Conservation (phyloP, 495 filamentous ascomycete species). For the Penicillium riverlandense region DNA sequence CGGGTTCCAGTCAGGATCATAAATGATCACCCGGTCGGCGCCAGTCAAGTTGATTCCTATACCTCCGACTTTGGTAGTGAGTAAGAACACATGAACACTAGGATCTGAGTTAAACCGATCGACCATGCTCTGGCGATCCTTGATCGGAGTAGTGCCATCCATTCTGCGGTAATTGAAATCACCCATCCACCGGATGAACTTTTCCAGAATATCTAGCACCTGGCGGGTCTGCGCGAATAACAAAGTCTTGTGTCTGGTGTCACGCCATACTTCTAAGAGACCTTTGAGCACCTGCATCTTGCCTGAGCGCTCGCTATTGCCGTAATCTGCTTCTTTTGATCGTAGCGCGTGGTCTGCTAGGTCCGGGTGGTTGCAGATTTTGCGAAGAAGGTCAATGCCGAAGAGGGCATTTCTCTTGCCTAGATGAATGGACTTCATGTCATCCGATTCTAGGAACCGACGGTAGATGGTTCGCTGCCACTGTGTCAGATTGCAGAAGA, state of each 20-base stretch:
- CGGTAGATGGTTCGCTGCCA: constrained; percentile 71
- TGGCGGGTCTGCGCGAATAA: constrained; percentile 86
- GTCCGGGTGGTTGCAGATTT: constrained; percentile 97
- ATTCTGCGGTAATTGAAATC: constrained; percentile 78
- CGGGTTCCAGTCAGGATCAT: constrained; percentile 96
- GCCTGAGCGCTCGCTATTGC: constrained; percentile 65
- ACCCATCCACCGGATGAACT: constrained; percentile 57
- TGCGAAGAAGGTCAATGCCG: constrained; percentile 85
- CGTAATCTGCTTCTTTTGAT: constrained; percentile 60
- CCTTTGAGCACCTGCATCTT: constrained; percentile 92
- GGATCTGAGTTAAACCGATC: constrained; percentile 84
- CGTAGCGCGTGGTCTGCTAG: constrained; percentile 59
- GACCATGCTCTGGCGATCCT: constrained; percentile 73
- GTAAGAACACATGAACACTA: constrained; percentile 76
- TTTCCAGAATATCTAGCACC: constrained; percentile 89
- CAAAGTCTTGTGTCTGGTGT: constrained; percentile 80
- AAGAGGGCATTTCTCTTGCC: constrained; percentile 72
- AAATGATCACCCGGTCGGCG: constrained; percentile 93
- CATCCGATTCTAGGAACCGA: constrained; percentile 70
- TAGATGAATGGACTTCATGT: constrained; percentile 69
- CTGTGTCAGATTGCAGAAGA: constrained; percentile 87
- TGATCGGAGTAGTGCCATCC: constrained; percentile 85
- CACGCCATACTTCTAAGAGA: constrained; percentile 78
- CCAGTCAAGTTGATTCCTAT: constrained; percentile 92
- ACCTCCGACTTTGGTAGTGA: constrained; percentile 92